Evolutionary conservation across 352 stramenopile species (phyloP).

Genomic region (Hyphochytrium catenoides): DNA sequence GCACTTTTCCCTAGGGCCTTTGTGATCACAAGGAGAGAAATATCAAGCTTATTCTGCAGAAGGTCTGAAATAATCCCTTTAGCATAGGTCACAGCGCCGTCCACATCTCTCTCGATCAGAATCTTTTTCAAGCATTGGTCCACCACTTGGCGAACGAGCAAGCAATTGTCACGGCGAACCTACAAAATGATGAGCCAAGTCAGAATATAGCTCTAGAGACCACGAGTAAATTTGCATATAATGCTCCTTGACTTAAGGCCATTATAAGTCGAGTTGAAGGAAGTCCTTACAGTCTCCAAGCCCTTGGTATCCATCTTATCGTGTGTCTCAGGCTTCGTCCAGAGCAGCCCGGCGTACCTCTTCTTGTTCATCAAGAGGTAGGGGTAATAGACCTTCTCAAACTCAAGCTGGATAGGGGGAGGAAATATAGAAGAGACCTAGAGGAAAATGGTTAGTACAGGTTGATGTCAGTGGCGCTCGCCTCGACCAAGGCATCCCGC

Average conservation of each 20-base stretch:
- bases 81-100: constrained; percentile 86
- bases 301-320: constrained; percentile 97
- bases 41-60: constrained; percentile 99
- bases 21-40: constrained; percentile 97
- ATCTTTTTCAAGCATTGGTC: constrained; percentile 95
- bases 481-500: too few species aligned
- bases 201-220: too few species aligned
- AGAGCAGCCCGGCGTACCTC: constrained; percentile 52
- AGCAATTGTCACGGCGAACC: constrained; percentile 97
- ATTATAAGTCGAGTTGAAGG: too few species aligned
- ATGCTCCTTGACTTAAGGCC: too few species aligned
- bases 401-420: constrained; percentile 91
- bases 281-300: constrained; percentile 94
- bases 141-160: constrained; percentile 89
- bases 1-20: constrained; percentile 97
- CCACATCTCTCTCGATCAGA: constrained; percentile 86
- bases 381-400: constrained; percentile 99
- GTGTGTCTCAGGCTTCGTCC: constrained; percentile 79
- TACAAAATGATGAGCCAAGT: too few species aligned
- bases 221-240: too few species aligned
- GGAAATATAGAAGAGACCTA: constrained; percentile 88
- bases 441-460: too few species aligned
- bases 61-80: constrained; percentile 93
- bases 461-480: too few species aligned
- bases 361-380: constrained; percentile 99